Evolutionary conservation across 2,329 filamentous ascomycete genomes (phyloP).

Genomic region (Cordyceps cateniannulata): DNA sequence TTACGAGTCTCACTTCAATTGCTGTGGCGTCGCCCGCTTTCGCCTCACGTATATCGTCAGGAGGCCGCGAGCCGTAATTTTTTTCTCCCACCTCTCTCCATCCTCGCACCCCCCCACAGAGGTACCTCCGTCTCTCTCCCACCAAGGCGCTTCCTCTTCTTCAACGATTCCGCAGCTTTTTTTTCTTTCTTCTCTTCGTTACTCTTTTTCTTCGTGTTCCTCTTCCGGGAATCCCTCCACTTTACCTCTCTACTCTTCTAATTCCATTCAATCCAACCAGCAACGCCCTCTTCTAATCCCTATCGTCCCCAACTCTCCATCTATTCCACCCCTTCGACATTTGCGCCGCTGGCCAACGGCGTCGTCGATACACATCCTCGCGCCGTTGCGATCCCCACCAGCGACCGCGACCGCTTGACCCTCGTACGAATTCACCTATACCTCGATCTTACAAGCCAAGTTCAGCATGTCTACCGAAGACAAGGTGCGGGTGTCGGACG

Average conservation of each 20-base stretch:
- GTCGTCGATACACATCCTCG: neutral
- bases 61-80: neutral
- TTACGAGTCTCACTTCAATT: neutral
- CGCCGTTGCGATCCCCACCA: neutral
- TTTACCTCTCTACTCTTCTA: neutral
- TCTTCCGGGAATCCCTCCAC: neutral
- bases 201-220: neutral
- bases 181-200: neutral
- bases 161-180: neutral
- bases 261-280: neutral
- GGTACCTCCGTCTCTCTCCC: neutral
- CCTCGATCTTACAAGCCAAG: neutral
- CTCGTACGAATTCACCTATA: neutral
- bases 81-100: neutral
- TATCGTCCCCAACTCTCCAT: neutral
- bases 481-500: conserved; percentile 13
- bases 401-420: neutral
- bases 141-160: neutral
- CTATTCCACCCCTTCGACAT: neutral
- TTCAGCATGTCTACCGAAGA: conserved; percentile 16
- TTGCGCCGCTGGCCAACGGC: neutral
- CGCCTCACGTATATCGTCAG: neutral
- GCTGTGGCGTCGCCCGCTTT: neutral
- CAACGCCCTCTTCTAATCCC: neutral
- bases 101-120: neutral